These are phyloP conservation scores for Pseudozyma hubeiensis DNA, from an alignment of 1,284 basidiomycete genomes.

Conservation along the genomic window DNA sequence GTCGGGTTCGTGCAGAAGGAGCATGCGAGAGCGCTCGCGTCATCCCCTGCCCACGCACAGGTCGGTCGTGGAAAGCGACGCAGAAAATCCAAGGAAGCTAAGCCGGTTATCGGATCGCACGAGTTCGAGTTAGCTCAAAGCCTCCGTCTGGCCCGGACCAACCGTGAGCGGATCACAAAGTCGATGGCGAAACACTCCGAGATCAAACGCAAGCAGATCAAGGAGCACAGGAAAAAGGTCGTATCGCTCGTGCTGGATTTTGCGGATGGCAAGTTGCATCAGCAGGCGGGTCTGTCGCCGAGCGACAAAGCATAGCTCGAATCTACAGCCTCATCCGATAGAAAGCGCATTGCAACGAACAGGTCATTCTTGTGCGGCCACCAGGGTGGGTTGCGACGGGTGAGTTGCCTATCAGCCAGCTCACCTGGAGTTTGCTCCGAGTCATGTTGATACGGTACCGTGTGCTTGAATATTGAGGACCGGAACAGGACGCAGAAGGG, in stretches of 20 bases:
- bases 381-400: neutral
- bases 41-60: neutral
- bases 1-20: slow-evolving; percentile 25
- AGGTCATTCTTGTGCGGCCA: neutral
- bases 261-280: slow-evolving; percentile 31
- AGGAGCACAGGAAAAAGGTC: slow-evolving; percentile 29
- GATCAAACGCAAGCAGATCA: slow-evolving; percentile 8
- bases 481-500: too few species aligned
- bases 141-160: slow-evolving; percentile 1
- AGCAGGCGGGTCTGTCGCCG: slow-evolving; percentile 5
- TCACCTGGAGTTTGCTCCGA: neutral
- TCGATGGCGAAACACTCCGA: neutral
- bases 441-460: too few species aligned
- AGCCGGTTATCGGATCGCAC: slow-evolving; percentile 4
- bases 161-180: slow-evolving; percentile 10
- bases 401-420: slow-evolving; percentile 1
- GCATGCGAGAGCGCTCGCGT: slow-evolving; percentile 1
- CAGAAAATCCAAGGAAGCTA: neutral
- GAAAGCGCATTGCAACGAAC: neutral
- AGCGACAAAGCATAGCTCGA: too few species aligned
- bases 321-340: neutral
- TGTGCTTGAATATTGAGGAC: too few species aligned
- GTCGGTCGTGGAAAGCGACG: neutral
- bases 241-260: slow-evolving; percentile 32
- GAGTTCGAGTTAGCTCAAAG: slow-evolving; percentile 21